Evolutionary conservation across 257 asterid species (phyloP), one percentile per base, ranked within the genome.

Genomic region (Coffea eugenioides): DNA sequence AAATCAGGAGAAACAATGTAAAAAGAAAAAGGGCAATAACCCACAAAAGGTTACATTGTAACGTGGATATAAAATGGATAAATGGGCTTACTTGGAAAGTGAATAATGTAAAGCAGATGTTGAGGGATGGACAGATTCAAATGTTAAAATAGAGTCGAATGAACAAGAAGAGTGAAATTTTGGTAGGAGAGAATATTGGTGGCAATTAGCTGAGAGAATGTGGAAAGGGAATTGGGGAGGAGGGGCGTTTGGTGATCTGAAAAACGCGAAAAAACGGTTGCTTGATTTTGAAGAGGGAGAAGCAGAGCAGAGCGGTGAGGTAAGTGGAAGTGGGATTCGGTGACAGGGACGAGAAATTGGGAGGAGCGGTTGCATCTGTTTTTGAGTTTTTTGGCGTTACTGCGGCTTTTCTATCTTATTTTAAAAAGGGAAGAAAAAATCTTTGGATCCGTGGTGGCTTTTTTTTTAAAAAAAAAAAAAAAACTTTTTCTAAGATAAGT

Each of bases 171-270:
- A 15, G 69, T 34, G 61, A n/a, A 76, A 46, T 73, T 46, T 31
- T 77, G 80, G 69, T 68, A 54, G 81, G 78, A 69, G 16, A 73
- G 78, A 69, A 78, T 75, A 66, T 41, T 76, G 77, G 61, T 69
- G 59, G 77, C 57, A 39, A 57, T 61, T 65, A 31, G 81, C 64
- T 81, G 75, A 65, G 69, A 46, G 43, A 65, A 65, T 65, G 7
- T 27, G 41, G 31, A n/a, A 34, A 54, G 23, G 3, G 61, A 75
- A 43, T 36, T 51, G 31, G 57, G 39, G 59, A 34, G 14, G 31
- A 3, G 39, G 41, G 21, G 15, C n/a, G 73, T 74, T 77, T 77
- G 84, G 81, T 64, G 84, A 77, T 77, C 84, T 81, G 80, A 39
- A 75, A 27, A 43, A 27, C 8, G 39, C 23, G 21, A 4, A 54